Conservation (phyloP, 371 early-diverging fungal species). For the Mucor irregularis region DNA sequence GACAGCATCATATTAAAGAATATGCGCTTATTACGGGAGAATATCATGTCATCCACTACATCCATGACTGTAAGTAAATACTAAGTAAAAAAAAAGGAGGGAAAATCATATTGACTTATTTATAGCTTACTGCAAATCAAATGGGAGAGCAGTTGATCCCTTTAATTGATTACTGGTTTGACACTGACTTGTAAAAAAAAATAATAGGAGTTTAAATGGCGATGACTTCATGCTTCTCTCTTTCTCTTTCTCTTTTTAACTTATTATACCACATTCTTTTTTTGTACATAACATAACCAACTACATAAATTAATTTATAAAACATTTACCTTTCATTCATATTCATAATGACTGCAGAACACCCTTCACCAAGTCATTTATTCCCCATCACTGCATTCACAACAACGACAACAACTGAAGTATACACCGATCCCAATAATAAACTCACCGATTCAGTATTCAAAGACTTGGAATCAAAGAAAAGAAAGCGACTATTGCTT, state of each 20-base stretch:
- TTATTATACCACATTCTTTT: not conserved
- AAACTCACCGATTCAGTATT: too few species aligned
- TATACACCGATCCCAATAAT: not conserved
- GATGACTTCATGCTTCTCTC: not conserved
- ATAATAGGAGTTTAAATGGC: not conserved
- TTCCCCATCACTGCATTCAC: not conserved
- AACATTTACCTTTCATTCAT: too few species aligned
- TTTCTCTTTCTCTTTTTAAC: not conserved
- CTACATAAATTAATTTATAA: too few species aligned
- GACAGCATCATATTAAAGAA: constrained; percentile 8
- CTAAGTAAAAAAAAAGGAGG: not conserved
- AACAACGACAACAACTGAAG: too few species aligned
- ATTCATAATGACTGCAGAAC: too few species aligned
- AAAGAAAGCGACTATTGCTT: not conserved
- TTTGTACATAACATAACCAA: too few species aligned
- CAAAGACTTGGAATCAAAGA: not conserved
- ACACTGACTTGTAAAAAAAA: not conserved
- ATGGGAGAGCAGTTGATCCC: constrained; percentile 18
- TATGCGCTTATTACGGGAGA: constrained; percentile 13
- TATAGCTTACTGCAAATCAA: constrained; percentile 11
- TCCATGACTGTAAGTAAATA: not conserved
- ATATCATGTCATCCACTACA: not conserved
- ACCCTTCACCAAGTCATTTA: too few species aligned
- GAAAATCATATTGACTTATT: not conserved
- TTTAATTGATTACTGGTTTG: constrained; percentile 20